Conservation (phyloP, 345 rosid species). For the Gossypium longicalyx region DNA sequence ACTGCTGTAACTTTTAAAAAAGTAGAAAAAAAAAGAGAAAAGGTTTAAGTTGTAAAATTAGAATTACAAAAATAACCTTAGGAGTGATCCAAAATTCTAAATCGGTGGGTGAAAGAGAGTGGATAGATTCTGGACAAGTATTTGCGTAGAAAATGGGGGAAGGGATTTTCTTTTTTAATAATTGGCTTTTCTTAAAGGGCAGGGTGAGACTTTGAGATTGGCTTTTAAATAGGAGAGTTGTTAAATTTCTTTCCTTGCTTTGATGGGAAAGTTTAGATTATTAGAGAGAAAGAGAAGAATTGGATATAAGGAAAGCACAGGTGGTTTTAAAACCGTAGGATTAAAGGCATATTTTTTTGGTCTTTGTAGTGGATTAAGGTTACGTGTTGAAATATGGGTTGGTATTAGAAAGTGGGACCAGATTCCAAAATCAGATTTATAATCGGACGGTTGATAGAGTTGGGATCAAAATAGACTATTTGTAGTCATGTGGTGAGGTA, state of each 20-base stretch:
- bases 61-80: constrained; percentile 42
- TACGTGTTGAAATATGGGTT: constrained; percentile 24
- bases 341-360: neutral
- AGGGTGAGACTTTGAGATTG: neutral
- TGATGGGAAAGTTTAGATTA: constrained; percentile 9
- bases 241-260: neutral
- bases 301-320: constrained; percentile 16
- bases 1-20: neutral
- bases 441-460: constrained; percentile 25
- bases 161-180: neutral
- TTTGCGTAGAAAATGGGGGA: constrained; percentile 21
- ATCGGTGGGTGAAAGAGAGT: constrained; percentile 15
- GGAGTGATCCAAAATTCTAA: constrained; percentile 29
- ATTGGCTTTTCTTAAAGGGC: constrained; percentile 3
- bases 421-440: constrained; percentile 7
- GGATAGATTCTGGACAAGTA: constrained; percentile 18
- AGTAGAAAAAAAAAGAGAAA: neutral
- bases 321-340: constrained; percentile 13
- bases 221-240: neutral
- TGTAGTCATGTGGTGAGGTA: constrained; percentile 17
- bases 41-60: neutral
- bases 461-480: neutral
- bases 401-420: constrained; percentile 32
- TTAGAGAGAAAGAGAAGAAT: neutral
- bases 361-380: constrained; percentile 8